A percentile compares a stretch with the other conserved stretches of the same genome.
These are phyloP conservation scores for Leishmania lainsoni DNA, from an alignment of 208 protist species.

Conservation along the genomic window DNA sequence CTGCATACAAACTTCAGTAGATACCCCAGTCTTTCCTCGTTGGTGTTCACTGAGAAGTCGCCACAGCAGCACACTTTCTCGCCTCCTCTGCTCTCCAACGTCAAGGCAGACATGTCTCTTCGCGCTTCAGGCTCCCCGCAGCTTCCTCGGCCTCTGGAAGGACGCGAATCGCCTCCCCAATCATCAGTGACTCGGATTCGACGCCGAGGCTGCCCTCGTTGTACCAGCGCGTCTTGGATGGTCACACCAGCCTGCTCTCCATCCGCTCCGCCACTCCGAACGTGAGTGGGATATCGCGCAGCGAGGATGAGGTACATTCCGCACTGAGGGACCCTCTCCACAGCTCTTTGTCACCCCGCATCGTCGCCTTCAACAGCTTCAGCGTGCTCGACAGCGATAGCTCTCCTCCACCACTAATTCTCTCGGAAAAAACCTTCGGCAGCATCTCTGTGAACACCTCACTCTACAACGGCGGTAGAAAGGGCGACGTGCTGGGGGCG, in stretches of 20 bases:
- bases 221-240: neutral
- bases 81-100: neutral
- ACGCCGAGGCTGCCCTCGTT: neutral
- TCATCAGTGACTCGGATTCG: neutral
- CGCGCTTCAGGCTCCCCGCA: neutral
- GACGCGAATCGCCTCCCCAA: neutral
- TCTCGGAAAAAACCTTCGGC: neutral
- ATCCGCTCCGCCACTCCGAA: neutral
- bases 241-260: neutral
- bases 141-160: neutral
- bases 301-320: neutral
- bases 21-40: too few species aligned
- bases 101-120: neutral
- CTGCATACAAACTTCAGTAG: too few species aligned
- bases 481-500: neutral
- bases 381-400: neutral
- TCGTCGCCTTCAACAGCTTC: conserved; percentile 2
- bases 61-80: neutral
- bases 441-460: conserved; percentile 6
- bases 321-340: neutral
- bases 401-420: neutral
- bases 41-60: too few species aligned
- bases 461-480: neutral
- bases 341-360: neutral
- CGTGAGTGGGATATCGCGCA: neutral